Base-by-base conservation (phyloP, 108 stramenopile genomes). In the Skeletonema grethae region DNA sequence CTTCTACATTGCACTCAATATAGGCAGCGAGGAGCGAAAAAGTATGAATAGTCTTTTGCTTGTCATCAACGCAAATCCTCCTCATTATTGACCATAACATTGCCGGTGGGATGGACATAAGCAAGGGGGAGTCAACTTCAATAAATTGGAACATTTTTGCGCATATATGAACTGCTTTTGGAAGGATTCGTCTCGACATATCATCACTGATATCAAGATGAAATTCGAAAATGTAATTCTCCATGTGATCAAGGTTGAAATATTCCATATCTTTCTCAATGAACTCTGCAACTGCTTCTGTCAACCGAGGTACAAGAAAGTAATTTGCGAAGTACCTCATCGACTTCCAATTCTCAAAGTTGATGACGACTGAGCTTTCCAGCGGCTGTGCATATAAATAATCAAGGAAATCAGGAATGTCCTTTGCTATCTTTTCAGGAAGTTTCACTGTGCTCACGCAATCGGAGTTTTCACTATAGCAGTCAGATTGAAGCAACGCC, bases 341-440 rank as follows among this genome's bases (percentile, higher is more conserved):
- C 5, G 71, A 16, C 29, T 16, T 30, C 46, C 30, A 31, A 43
- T 72, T 72, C n/a, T 65, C 63, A 10, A 12, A 50, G 10, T 45
- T 60, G 31, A 72, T 29, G 12, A 50, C 20, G 4, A 18, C 2
- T 12, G 48, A 15, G 22, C 57, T 48, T 3, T 72, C 57, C 16
- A 22, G 18, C 63, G 58, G 71, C n/a, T 31, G 71, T 11, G 35
- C 15, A 41, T 72, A 72, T 8, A 72, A 9, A 9, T 65, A 84
- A 35, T 84, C 83, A 55, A 84, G 43, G 32, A 84, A 76, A 0
- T 34, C 45, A n/a, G 78, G 78, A 45, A 84, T 79, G 0, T 39
- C 36, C 32, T n/a, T 6, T 9, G 73, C 77, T 15, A 58, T 48
- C n/a, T 65, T 25, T 16, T 69, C 60, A 10, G 70, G 69, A 12